These are phyloP conservation scores for Triticum monococcum DNA, from an alignment of 176 grass and related monocot species.

Conservation along the genomic window DNA sequence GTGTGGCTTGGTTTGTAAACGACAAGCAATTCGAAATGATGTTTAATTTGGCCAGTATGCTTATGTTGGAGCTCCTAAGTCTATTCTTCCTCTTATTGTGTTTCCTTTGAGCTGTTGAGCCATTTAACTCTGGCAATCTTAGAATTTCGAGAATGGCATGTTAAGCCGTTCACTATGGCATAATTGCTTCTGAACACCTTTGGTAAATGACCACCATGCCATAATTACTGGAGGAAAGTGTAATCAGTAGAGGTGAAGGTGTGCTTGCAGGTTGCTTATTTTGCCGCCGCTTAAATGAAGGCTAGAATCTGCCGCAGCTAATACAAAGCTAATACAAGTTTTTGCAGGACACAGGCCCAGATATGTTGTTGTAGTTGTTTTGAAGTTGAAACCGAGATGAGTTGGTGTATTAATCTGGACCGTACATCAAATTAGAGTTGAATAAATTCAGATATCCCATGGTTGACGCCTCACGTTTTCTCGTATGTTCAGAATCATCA, in stretches of 20 bases:
- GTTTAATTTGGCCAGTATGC: background rate
- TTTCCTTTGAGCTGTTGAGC: background rate
- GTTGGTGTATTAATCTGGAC: background rate
- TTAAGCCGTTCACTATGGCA: background rate
- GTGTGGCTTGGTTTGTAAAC: background rate
- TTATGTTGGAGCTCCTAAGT: background rate
- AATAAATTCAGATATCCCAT: background rate
- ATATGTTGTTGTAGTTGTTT: background rate
- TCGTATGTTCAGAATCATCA: background rate
- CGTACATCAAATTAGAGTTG: background rate
- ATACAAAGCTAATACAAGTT: background rate
- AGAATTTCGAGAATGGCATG: background rate
- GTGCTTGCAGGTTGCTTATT: background rate
- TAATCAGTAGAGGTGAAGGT: background rate
- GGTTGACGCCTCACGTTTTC: background rate
- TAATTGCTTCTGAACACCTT: background rate
- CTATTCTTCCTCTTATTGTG: background rate
- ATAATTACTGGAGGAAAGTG: background rate
- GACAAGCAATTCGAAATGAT: background rate
- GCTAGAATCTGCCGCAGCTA: background rate
- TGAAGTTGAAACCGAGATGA: background rate
- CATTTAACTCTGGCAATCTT: background rate
- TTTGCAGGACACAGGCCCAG: background rate
- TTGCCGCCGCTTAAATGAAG: background rate
- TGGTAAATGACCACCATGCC: background rate